Evolutionary conservation across 768 basidiomycete genomes (phyloP).

Genomic region (Heimioporus sp.): DNA sequence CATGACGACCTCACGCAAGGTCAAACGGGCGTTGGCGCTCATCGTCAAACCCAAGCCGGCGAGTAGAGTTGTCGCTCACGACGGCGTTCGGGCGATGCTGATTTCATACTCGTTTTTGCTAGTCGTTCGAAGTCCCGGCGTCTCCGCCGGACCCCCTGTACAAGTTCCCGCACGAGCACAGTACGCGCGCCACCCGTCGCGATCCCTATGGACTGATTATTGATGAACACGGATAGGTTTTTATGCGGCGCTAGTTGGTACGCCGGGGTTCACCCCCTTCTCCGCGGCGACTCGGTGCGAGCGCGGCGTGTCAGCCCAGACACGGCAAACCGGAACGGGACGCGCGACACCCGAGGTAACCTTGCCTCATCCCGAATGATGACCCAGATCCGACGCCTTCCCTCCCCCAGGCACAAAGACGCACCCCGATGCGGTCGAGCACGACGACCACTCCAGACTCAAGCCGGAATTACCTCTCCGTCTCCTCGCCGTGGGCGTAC

Average conservation of each 20-base stretch:
- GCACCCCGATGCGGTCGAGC: not conserved
- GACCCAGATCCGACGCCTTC: not conserved
- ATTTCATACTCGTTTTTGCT: not conserved
- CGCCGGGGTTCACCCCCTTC: slow-evolving; percentile 18
- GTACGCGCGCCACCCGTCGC: slow-evolving; percentile 1
- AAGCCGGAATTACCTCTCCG: slow-evolving; percentile 14
- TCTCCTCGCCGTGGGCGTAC: slow-evolving; percentile 16
- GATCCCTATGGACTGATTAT: not conserved
- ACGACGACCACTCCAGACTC: not conserved
- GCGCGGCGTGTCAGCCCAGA: not conserved
- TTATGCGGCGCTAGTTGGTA: slow-evolving; percentile 18
- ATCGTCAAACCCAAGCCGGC: slow-evolving; percentile 30
- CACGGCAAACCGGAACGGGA: not conserved
- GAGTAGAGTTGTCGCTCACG: slow-evolving; percentile 6
- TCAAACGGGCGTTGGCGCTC: slow-evolving; percentile 17
- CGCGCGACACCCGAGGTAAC: not conserved
- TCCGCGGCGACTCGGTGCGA: not conserved
- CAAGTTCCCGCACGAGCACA: slow-evolving; percentile 25
- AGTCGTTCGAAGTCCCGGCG: slow-evolving; percentile 28
- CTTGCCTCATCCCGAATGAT: too few relatives aligned
- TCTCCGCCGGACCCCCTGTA: slow-evolving; percentile 25
- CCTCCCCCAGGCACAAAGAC: not conserved
- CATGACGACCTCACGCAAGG: slow-evolving; percentile 11
- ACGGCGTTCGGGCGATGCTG: not conserved
- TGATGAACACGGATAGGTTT: slow-evolving; percentile 16